Evolutionary conservation across 179 eudicot species (phyloP).

Genomic region (Beta lomatogona): DNA sequence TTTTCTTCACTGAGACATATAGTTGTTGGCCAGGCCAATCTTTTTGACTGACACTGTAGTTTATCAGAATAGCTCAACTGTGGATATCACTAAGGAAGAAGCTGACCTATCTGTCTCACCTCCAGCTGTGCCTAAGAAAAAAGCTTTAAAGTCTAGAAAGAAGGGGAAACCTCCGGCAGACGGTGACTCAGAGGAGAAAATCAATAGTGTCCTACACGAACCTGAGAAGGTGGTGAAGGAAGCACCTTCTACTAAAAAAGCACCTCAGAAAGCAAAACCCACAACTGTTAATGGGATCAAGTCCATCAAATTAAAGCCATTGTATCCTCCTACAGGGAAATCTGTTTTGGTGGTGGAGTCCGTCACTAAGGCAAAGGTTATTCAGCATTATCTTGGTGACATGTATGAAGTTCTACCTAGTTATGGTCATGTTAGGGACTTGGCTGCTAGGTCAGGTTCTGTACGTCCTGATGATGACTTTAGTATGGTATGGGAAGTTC

Average conservation of each 20-base stretch:
- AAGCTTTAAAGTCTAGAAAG: slow-evolving; percentile 31
- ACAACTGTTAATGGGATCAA: slow-evolving; percentile 35
- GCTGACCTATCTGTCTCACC: slow-evolving; percentile 33
- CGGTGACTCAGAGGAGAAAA: slow-evolving; percentile 28
- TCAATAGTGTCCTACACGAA: slow-evolving; percentile 31
- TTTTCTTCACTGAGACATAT: not conserved
- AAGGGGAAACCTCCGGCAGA: slow-evolving; percentile 38
- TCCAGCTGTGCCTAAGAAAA: slow-evolving; percentile 38
- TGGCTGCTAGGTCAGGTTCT: slow-evolving; percentile 94
- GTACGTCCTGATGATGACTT: slow-evolving; percentile 95
- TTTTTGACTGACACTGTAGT: slow-evolving; percentile 37
- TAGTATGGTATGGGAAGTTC: slow-evolving; percentile 99
- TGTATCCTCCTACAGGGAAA: slow-evolving; percentile 77
- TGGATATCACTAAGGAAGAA: slow-evolving; percentile 33
- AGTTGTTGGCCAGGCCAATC: slow-evolving; percentile 19
- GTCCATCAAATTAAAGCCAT: slow-evolving; percentile 41
- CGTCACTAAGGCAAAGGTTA: slow-evolving; percentile 83
- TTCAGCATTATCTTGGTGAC: slow-evolving; percentile 92
- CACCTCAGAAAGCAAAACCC: slow-evolving; percentile 30
- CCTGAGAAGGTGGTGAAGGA: slow-evolving; percentile 23
- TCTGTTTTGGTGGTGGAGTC: slow-evolving; percentile 97
- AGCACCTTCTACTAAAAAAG: slow-evolving; percentile 30
- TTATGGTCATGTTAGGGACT: slow-evolving; percentile 96
- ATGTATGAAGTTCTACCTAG: slow-evolving; percentile 95
- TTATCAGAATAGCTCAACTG: slow-evolving; percentile 50